A percentile compares a stretch with the other conserved stretches of the same genome.
These are phyloP conservation scores for Pochonia chlamydosporia DNA, from an alignment of 2,329 filamentous ascomycete species.

Conservation along the genomic window DNA sequence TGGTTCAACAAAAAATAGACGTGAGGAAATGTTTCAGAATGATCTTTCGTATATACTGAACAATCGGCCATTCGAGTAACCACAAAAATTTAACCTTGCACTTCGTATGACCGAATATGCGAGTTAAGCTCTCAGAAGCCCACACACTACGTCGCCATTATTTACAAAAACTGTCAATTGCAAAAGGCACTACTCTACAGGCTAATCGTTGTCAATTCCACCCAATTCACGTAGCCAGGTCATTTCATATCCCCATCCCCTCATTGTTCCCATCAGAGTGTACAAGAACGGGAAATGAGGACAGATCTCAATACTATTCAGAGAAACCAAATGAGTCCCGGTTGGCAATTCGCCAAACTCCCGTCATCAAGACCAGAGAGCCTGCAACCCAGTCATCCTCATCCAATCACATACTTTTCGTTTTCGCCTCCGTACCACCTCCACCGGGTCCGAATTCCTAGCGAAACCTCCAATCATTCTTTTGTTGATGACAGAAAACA, in stretches of 20 bases:
- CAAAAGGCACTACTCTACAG: conserved; percentile 9
- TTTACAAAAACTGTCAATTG: conserved; percentile 1
- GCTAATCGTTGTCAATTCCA: conserved; percentile 5
- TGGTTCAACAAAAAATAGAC: no score
- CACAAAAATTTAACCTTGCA: no score
- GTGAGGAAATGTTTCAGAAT: no score
- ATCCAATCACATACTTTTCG: neutral
- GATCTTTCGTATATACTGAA: no score
- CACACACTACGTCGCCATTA: neutral
- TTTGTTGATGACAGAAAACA: neutral
- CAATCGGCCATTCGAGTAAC: no score
- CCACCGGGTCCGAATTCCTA: neutral
- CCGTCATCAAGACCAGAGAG: neutral
- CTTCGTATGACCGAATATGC: no score
- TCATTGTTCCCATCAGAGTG: neutral
- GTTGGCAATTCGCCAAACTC: neutral
- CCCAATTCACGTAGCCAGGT: neutral
- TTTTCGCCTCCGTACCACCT: neutral
- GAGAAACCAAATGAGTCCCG: neutral
- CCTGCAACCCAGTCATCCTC: no score
- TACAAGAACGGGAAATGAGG: neutral
- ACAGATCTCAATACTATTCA: neutral
- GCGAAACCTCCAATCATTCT: neutral
- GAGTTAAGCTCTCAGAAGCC: neutral
- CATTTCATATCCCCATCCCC: neutral